phyloP scores from a whole-genome alignment of 495 filamentous ascomycete species.

The Daldinia grandis region DNA sequence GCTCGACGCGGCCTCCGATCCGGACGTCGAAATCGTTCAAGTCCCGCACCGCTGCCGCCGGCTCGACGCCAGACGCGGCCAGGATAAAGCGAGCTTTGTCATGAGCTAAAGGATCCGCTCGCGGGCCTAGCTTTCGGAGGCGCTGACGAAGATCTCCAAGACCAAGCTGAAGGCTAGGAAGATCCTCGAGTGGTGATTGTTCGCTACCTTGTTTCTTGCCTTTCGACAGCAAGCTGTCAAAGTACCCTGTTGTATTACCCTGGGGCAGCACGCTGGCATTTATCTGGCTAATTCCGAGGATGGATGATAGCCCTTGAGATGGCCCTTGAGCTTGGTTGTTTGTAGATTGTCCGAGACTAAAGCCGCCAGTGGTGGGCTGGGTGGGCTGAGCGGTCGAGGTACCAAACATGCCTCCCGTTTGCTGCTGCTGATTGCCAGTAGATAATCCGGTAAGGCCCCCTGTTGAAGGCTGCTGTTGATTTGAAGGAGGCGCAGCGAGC shows the following conservation, averaged over 20 bases:
- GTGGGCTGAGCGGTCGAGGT: constrained; percentile 11
- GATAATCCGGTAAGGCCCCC: constrained; percentile 11
- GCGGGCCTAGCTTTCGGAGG: constrained; percentile 76
- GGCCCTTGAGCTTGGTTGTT: constrained; percentile 22
- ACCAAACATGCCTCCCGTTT: constrained; percentile 34
- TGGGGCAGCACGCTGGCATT: constrained; percentile 33
- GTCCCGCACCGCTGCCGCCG: constrained; percentile 78
- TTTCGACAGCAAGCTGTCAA: constrained; percentile 85
- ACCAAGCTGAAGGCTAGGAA: constrained; percentile 80
- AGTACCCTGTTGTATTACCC: constrained; percentile 69
- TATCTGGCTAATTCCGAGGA: constrained; percentile 34
- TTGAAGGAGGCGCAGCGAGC: background rate
- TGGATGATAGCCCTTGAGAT: constrained; percentile 23
- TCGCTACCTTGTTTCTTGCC: constrained; percentile 70
- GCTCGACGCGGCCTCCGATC: constrained; percentile 45
- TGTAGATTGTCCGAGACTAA: constrained; percentile 20
- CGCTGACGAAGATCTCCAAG: constrained; percentile 86
- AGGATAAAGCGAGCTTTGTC: constrained; percentile 87
- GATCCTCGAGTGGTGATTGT: constrained; percentile 61
- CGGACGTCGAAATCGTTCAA: constrained; percentile 66
- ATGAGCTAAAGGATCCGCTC: constrained; percentile 56
- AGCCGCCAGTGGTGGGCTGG: constrained; percentile 22
- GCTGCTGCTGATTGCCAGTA: constrained; percentile 28
- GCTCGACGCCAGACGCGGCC: constrained; percentile 86
- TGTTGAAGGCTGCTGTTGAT: constrained; percentile 23